Evolutionary conservation across 371 early-diverging fungal genomes (phyloP).

Genomic region (Enterocytospora artemiae): DNA sequence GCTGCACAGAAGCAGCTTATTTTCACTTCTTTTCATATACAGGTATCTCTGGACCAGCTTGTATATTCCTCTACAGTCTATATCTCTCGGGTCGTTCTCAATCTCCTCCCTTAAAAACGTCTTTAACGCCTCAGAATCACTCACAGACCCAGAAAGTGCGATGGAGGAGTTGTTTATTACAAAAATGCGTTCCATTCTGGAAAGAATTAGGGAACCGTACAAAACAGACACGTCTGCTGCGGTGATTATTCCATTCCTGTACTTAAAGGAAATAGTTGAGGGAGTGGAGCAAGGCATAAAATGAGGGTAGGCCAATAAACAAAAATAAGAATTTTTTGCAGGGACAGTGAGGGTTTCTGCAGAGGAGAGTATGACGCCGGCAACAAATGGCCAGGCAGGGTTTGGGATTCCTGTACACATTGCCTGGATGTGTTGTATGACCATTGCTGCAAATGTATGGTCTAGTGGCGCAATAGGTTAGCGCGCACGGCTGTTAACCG

Average conservation of each 20-base stretch:
- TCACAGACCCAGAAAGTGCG: conserved; percentile 78
- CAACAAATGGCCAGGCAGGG: too few relatives aligned
- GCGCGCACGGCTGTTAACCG: conserved; percentile 10
- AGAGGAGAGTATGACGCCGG: too few relatives aligned
- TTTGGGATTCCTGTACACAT: too few relatives aligned
- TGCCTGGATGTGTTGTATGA: too few relatives aligned
- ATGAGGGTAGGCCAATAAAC: too few relatives aligned
- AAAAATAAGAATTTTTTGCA: too few relatives aligned
- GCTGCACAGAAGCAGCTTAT: conserved; percentile 81
- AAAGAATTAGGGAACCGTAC: conserved; percentile 83
- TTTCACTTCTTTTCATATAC: conserved; percentile 78
- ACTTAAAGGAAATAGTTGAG: conserved; percentile 62
- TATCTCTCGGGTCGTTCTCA: conserved; percentile 58
- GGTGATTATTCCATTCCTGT: conserved; percentile 89
- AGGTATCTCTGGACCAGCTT: conserved; percentile 62
- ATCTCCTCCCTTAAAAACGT: conserved; percentile 70
- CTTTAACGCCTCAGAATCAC: conserved; percentile 78
- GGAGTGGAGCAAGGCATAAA: conserved; percentile 4
- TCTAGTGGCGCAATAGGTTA: conserved; percentile 10
- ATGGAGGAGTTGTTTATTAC: conserved; percentile 70
- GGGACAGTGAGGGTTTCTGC: too few relatives aligned
- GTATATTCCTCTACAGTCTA: conserved; percentile 46
- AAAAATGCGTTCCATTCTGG: conserved; percentile 72
- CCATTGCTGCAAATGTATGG: too few relatives aligned
- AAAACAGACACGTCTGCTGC: conserved; percentile 84